Evolutionary conservation across 768 basidiomycete genomes (phyloP).

Genomic region (Pleurotus eryngii): DNA sequence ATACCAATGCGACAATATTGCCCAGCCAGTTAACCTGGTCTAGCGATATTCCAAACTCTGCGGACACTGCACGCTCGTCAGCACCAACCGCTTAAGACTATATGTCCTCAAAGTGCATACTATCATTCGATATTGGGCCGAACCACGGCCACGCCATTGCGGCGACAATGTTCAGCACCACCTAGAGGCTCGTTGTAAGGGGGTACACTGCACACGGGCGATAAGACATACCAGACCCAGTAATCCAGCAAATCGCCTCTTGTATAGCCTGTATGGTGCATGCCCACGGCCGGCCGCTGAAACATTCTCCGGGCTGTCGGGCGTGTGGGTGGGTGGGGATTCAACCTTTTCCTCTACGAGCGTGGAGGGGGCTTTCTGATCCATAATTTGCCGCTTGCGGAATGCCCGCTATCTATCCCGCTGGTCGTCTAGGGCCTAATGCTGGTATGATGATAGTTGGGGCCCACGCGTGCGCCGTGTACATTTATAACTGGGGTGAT

Average conservation of each 20-base stretch:
- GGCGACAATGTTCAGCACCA: slow-evolving; percentile 56
- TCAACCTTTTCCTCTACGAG: too few species aligned
- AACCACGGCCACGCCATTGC: slow-evolving; percentile 82
- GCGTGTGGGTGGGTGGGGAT: too few species aligned
- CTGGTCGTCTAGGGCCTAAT: too few species aligned
- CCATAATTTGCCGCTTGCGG: too few species aligned
- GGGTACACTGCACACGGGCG: background rate
- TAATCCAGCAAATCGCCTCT: slow-evolving; percentile 62
- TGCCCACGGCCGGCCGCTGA: background rate
- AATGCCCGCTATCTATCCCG: too few species aligned
- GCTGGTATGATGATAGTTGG: background rate
- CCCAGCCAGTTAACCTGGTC: slow-evolving; percentile 80
- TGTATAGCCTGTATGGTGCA: slow-evolving; percentile 62
- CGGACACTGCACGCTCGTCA: slow-evolving; percentile 39
- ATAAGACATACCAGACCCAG: slow-evolving; percentile 51
- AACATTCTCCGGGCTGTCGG: too few species aligned
- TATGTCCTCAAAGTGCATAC: slow-evolving; percentile 31
- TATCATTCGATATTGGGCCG: slow-evolving; percentile 71
- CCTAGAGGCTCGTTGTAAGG: slow-evolving; percentile 29
- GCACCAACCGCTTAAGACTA: background rate
- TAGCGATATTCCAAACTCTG: slow-evolving; percentile 65
- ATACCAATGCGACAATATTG: slow-evolving; percentile 60
- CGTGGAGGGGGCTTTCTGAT: too few species aligned
- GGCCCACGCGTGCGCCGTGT: background rate
- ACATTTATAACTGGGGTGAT: background rate